Evolutionary conservation across 2,329 filamentous ascomycete genomes (phyloP).

Genomic region (Parafenestella ontariensis): DNA sequence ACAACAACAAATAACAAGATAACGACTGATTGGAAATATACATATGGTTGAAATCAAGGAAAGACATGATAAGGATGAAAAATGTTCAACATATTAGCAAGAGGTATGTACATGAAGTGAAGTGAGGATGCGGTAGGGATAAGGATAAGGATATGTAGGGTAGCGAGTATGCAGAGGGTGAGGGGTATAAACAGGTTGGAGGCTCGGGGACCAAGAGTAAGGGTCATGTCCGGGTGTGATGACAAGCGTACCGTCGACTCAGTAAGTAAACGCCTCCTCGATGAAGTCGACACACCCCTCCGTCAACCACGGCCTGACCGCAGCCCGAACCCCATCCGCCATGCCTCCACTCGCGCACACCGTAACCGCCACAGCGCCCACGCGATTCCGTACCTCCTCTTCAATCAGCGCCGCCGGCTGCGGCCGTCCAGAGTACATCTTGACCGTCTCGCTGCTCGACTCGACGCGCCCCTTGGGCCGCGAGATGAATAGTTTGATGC

Average conservation of each 20-base stretch:
- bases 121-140: background rate
- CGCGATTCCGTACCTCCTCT: conserved; percentile 61
- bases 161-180: background rate
- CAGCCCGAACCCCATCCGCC: conserved; percentile 66
- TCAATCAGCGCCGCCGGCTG: conserved; percentile 63
- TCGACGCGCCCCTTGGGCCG: conserved; percentile 65
- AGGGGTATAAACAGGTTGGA: too few species aligned
- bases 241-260: too few species aligned
- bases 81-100: conserved; percentile 29
- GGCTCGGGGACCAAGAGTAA: too few species aligned
- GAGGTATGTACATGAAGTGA: conserved; percentile 35
- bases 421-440: conserved; percentile 68
- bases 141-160: background rate
- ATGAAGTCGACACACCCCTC: conserved; percentile 66
- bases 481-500: conserved; percentile 68
- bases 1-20: background rate
- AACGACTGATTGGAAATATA: background rate
- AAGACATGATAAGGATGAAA: conserved; percentile 27
- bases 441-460: conserved; percentile 63
- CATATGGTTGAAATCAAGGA: conserved; percentile 16
- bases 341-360: conserved; percentile 70
- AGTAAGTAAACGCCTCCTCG: conserved; percentile 72
- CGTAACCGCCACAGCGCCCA: conserved; percentile 67
- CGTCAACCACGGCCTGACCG: conserved; percentile 59
- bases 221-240: too few species aligned